Base-by-base conservation (phyloP, 257 asterid genomes). In the Thymus mandschuricus region DNA sequence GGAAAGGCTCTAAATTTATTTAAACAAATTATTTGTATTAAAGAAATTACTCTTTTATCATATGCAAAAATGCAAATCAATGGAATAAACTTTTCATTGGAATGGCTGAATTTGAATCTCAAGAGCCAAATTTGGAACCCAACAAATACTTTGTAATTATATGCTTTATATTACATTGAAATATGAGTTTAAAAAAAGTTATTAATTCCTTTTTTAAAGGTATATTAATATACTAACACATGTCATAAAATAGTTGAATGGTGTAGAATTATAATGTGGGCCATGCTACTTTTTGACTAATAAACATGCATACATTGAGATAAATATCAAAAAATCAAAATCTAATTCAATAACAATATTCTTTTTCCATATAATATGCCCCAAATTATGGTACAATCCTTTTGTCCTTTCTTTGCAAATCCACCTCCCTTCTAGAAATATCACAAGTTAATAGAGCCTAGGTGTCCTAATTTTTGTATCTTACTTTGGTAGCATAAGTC, bases 361-460 rank as follows among this genome's bases (percentile, higher is more conserved):
- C 55, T 49, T 38, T 65, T 15, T 49, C 71, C 58, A 15, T 51
- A 45, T 15, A 60, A 10, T 68, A 55, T 49, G 69, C 76, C 66
- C 38, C 60, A 62, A 78, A 62, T 27, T 43, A 55, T 45, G 73
- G 34, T 31, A 15, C 40, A 59, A n/a, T 28, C 27, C 2, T 56
- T 21, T 21, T 21, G 30, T 8, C 40, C 4, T 45, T 65, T 41
- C 11, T 34, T 21, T 38, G 35, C 50, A 59, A 10, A 3, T 38
- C 68, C 9, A 31, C 63, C 27, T n/a, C 59, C 33, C 61, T 70
- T 35, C 76, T 40, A 73, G 64, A 78, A 72, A n/a, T 21, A 8
- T 28, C 75, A 46, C 56, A 70, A 61, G 45, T 28, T 1, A 44
- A 44, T 70, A 43, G 54, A 63, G 35, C 43, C 15, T 3, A 56